phyloP scores from a whole-genome alignment of 306 rosid species.

The Echinosophora koreensis region DNA sequence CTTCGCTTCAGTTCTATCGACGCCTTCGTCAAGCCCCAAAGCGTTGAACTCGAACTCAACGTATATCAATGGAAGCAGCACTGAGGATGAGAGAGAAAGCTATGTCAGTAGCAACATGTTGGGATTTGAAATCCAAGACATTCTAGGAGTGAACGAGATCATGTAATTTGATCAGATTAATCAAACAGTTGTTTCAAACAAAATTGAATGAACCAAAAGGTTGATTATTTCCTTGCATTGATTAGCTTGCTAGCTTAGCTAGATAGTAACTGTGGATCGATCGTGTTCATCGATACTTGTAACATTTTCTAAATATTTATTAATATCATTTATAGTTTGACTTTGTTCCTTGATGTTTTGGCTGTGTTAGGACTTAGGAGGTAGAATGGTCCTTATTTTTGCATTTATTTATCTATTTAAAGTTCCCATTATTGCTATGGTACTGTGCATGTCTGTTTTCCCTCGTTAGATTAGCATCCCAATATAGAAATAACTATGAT shows the following conservation, averaged over 20 bases:
- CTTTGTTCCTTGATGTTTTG: conserved; percentile 31
- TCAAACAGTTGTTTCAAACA: conserved; percentile 17
- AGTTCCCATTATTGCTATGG: conserved; percentile 54
- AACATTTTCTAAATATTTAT: conserved; percentile 46
- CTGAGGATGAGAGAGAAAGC: conserved; percentile 84
- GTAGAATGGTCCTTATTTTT: conserved; percentile 40
- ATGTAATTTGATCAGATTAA: conserved; percentile 40
- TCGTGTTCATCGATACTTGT: conserved; percentile 46
- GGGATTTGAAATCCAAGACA: conserved; percentile 60
- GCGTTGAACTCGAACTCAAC: conserved; percentile 74
- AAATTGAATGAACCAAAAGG: conserved; percentile 23
- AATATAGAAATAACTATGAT: background rate
- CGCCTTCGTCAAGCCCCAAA: conserved; percentile 76
- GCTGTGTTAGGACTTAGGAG: conserved; percentile 39
- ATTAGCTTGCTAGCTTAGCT: conserved; percentile 19
- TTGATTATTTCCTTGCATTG: conserved; percentile 18
- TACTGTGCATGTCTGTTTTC: conserved; percentile 13
- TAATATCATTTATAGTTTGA: conserved; percentile 39
- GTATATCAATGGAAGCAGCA: conserved; percentile 49
- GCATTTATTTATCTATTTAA: conserved; percentile 20
- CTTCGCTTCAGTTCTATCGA: conserved; percentile 70
- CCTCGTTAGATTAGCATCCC: background rate
- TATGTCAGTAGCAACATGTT: conserved; percentile 73
- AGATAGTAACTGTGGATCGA: conserved; percentile 34
- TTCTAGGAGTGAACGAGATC: conserved; percentile 61